These are phyloP conservation scores for Wickerhamomyces sp. DNA, from an alignment of 1,139 yeast genomes.

Conservation along the genomic window DNA sequence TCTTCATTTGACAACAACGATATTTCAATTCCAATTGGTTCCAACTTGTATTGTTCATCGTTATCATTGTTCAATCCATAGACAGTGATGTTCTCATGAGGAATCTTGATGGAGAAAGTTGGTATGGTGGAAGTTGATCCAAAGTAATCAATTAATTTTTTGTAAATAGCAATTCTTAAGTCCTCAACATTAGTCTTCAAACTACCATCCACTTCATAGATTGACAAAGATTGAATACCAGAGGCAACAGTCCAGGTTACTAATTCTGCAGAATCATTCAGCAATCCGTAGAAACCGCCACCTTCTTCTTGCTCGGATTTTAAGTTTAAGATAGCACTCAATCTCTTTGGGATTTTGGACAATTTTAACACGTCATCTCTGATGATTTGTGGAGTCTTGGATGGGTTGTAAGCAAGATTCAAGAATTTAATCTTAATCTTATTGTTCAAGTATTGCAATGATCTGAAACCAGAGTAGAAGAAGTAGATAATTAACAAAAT, in stretches of 20 bases:
- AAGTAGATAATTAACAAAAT: slow-evolving; percentile 51
- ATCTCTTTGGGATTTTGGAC: slow-evolving; percentile 67
- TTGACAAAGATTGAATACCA: slow-evolving; percentile 64
- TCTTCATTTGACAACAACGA: slow-evolving; percentile 68
- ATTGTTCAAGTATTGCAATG: slow-evolving; percentile 48
- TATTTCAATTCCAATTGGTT: slow-evolving; percentile 51
- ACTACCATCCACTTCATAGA: slow-evolving; percentile 79
- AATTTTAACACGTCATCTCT: slow-evolving; percentile 75
- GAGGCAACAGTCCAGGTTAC: slow-evolving; percentile 86
- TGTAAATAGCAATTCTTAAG: slow-evolving; percentile 52
- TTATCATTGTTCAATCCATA: slow-evolving; percentile 36
- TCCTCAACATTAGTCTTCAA: slow-evolving; percentile 51
- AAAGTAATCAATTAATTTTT: slow-evolving; percentile 65
- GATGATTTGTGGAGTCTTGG: slow-evolving; percentile 80
- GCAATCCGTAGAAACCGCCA: slow-evolving; percentile 81
- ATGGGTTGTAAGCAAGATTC: slow-evolving; percentile 70
- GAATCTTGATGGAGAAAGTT: slow-evolving; percentile 50
- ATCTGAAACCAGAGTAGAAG: slow-evolving; percentile 50
- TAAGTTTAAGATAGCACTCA: slow-evolving; percentile 69
- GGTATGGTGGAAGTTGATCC: slow-evolving; percentile 72
- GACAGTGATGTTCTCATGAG: slow-evolving; percentile 50
- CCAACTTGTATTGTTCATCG: slow-evolving; percentile 22
- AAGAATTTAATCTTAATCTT: slow-evolving; percentile 51
- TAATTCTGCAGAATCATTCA: slow-evolving; percentile 71
- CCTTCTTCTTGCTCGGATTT: slow-evolving; percentile 76